Conservation (phyloP, 2,329 filamentous ascomycete species). For the Xylaria sp. region DNA sequence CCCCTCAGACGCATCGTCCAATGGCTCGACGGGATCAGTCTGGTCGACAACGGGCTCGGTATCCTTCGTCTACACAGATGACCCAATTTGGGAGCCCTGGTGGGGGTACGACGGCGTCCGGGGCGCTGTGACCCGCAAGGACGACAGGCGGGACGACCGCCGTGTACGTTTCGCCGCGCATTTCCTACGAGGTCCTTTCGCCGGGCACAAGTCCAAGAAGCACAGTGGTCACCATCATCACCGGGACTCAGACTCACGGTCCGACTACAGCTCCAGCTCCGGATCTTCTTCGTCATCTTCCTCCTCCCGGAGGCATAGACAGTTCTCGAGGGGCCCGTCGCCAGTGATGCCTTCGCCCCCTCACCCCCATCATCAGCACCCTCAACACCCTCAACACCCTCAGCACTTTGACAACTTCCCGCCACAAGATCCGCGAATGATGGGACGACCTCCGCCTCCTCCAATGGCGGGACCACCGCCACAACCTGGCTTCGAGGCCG, state of each 20-base stretch:
- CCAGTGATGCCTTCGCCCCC: slow-evolving; percentile 30
- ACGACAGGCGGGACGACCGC: slow-evolving; percentile 42
- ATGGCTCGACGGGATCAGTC: slow-evolving; percentile 41
- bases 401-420: slow-evolving; percentile 32
- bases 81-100: slow-evolving; percentile 37
- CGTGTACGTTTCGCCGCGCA: slow-evolving; percentile 46
- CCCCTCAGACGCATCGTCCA: slow-evolving; percentile 43
- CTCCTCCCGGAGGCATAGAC: slow-evolving; percentile 27
- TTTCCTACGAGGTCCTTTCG: slow-evolving; percentile 49
- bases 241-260: slow-evolving; percentile 34
- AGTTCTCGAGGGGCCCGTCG: slow-evolving; percentile 23
- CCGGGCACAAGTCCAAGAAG: slow-evolving; percentile 42
- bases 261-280: slow-evolving; percentile 33
- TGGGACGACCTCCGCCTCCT: slow-evolving; percentile 34
- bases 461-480: slow-evolving; percentile 29
- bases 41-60: slow-evolving; percentile 47
- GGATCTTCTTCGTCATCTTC: slow-evolving; percentile 23
- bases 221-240: slow-evolving; percentile 28
- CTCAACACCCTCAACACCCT: slow-evolving; percentile 27
- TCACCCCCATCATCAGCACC: slow-evolving; percentile 22
- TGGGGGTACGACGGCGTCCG: slow-evolving; percentile 44
- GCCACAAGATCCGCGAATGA: slow-evolving; percentile 26
- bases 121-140: slow-evolving; percentile 47
- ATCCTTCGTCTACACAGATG: slow-evolving; percentile 48
- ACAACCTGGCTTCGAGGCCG: slow-evolving; percentile 44